phyloP scores from a whole-genome alignment of 192 early-diverging fungal genomes.

The Backusella parvicylindrica region DNA sequence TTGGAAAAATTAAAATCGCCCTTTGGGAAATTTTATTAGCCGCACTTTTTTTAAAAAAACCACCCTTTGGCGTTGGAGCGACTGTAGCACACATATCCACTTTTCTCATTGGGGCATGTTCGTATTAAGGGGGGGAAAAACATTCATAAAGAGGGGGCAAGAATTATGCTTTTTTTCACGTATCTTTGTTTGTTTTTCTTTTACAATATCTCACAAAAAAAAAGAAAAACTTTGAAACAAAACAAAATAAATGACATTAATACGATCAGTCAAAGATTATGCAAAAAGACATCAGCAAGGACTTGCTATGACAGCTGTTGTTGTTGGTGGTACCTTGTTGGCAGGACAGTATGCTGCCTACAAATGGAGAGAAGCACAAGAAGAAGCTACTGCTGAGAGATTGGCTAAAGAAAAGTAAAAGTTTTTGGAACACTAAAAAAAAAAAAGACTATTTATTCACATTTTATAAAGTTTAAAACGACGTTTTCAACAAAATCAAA shows the following conservation, averaged over 20 bases:
- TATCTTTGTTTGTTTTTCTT: too few species aligned
- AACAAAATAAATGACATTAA: slow-evolving; percentile 24
- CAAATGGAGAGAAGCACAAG: slow-evolving; percentile 72
- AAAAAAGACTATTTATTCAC: background rate
- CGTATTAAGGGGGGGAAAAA: too few species aligned
- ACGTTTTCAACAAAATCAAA: slow-evolving; percentile 92
- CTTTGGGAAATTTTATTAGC: too few species aligned
- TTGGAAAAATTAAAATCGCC: too few species aligned
- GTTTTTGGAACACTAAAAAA: background rate
- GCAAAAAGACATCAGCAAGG: slow-evolving; percentile 63
- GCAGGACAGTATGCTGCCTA: slow-evolving; percentile 68
- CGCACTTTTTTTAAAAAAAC: too few species aligned
- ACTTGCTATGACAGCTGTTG: slow-evolving; percentile 57
- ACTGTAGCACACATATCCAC: too few species aligned
- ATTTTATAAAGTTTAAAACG: slow-evolving; percentile 65
- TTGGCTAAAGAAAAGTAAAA: slow-evolving; percentile 72
- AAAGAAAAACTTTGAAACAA: background rate
- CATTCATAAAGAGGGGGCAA: background rate
- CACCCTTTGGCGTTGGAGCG: too few species aligned
- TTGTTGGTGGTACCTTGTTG: slow-evolving; percentile 67
- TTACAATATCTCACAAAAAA: background rate
- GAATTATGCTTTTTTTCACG: background rate
- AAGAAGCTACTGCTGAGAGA: slow-evolving; percentile 60
- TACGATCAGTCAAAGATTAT: slow-evolving; percentile 53
- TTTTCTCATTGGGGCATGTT: too few species aligned